These are phyloP conservation scores for Castanea sativa DNA, from an alignment of 306 rosid species.

Conservation along the genomic window DNA sequence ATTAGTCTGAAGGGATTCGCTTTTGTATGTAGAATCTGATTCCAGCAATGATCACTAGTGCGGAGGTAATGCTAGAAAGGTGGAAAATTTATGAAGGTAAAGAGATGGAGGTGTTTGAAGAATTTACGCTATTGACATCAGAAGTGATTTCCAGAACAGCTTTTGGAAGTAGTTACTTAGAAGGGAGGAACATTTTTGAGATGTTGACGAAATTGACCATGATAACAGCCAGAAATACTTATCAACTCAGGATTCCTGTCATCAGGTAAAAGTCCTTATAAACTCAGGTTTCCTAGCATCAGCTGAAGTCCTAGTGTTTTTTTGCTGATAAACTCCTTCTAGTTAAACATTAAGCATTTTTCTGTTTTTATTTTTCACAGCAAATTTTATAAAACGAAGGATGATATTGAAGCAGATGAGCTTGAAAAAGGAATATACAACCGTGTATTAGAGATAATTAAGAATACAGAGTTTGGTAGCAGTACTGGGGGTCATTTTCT, in stretches of 20 bases:
- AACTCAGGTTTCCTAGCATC: too few relatives aligned
- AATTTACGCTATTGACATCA: constrained; percentile 24
- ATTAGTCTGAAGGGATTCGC: not conserved
- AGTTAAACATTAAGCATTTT: too few relatives aligned
- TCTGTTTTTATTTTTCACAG: constrained; percentile 5
- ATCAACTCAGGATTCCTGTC: constrained; percentile 8
- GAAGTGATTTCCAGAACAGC: constrained; percentile 29
- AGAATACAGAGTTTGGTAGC: constrained; percentile 9
- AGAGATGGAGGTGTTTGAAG: constrained; percentile 31
- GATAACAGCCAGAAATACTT: constrained; percentile 1
- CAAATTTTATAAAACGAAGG: constrained; percentile 17
- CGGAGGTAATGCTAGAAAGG: constrained; percentile 20
- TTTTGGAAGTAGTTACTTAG: constrained; percentile 31
- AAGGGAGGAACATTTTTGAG: constrained; percentile 28
- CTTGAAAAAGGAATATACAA: constrained; percentile 10
- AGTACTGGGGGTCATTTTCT: constrained; percentile 30
- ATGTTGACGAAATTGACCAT: constrained; percentile 5
- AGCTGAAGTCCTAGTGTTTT: too few relatives aligned
- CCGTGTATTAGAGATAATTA: not conserved
- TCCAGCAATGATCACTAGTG: constrained; percentile 21
- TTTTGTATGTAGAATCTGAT: constrained; percentile 3
- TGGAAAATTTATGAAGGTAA: constrained; percentile 23
- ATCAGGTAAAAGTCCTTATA: constrained; percentile 14
- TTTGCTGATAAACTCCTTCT: too few relatives aligned
- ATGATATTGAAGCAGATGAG: constrained; percentile 16